Conservation (phyloP, 208 protist genomes). For the Phytomonas sp. region DNA sequence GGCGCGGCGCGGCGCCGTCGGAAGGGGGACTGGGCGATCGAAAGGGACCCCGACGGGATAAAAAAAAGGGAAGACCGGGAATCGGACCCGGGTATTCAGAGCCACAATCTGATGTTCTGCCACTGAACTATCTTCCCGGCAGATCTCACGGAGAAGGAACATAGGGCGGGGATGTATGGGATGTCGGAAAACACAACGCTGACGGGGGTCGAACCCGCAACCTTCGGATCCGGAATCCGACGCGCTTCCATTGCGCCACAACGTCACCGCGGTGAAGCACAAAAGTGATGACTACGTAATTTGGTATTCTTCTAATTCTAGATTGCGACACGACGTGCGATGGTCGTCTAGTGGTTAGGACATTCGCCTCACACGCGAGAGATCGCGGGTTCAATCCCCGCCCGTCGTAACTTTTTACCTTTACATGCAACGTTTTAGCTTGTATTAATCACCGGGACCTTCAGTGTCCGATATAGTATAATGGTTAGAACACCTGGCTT, state of each 20-base stretch:
- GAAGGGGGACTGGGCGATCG: background rate
- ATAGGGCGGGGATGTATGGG: background rate
- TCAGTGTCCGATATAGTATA: constrained; percentile 36
- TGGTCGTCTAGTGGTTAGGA: constrained; percentile 94
- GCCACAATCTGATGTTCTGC: constrained; percentile 85
- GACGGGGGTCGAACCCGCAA: constrained; percentile 91
- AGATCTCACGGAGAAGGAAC: background rate
- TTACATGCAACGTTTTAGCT: background rate
- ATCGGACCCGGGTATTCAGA: constrained; percentile 82
- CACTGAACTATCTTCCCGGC: constrained; percentile 20
- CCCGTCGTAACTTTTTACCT: constrained; percentile 45
- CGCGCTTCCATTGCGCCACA: constrained; percentile 45
- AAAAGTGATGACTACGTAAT: no score
- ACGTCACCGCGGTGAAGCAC: no score
- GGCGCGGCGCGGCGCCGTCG: background rate
- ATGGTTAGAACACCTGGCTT: constrained; percentile 55
- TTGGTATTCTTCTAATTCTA: no score
- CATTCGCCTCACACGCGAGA: constrained; percentile 92
- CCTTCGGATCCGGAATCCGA: constrained; percentile 57
- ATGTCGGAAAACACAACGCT: constrained; percentile 62
- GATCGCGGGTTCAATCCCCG: constrained; percentile 82
- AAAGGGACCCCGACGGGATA: constrained; percentile 5
- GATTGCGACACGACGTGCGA: no score
- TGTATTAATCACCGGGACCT: background rate
- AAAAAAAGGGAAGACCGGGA: constrained; percentile 71